Evolutionary conservation across 371 early-diverging fungal genomes (phyloP), one percentile per base, ranked within the genome.

Genomic region (Mortierella sp.): DNA sequence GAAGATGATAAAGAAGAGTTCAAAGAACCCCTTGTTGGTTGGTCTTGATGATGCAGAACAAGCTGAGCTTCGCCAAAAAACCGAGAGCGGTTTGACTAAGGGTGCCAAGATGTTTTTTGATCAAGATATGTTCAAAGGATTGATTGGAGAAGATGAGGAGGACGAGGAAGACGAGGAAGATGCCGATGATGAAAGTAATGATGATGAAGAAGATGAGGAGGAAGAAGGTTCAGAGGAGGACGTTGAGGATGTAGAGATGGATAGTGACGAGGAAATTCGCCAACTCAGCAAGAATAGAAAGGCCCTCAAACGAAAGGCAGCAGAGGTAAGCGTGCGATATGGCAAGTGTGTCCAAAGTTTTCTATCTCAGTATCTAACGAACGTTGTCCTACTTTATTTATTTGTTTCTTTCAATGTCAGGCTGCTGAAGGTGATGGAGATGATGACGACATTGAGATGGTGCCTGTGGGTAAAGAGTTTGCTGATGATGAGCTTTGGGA

Each of bases 101-200:
- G 89, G 90, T 12, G 96, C 98, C 17, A 87, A 91, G 28, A 86
- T 95, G 86, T 97, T 96, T 87, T 97, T 98, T 85, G 95, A 96
- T 76, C 96, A 96, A 79, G 95, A 96, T 4, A 75, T 97, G 31
- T 98, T 98, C 85, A 91, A 95, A 76, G 88, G 86, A 32, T 72
- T 91, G 43, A 85, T 85, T 37, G 77, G 83, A 12, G 84, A 85
- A 3, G 89, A 87, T 29, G 84, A 90, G 22, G 86, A 87, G n/a
- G 90, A 90, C 40, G 88, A 89, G 42, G 91, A 91, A 1, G 87
- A 88, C 13, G 89, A 92, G 7, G 88, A 89, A 29, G 87, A 86
- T 2, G 86, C 85, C 0, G 82, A 79, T 9, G 72, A 67, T 13
- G 68, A 59, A 19, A 65, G 64, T 17, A 69, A 68, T 47, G 61